Evolutionary conservation across 2,329 filamentous ascomycete genomes (phyloP), one percentile per base, ranked within the genome.

Genomic region (Elsinoe necatrix): DNA sequence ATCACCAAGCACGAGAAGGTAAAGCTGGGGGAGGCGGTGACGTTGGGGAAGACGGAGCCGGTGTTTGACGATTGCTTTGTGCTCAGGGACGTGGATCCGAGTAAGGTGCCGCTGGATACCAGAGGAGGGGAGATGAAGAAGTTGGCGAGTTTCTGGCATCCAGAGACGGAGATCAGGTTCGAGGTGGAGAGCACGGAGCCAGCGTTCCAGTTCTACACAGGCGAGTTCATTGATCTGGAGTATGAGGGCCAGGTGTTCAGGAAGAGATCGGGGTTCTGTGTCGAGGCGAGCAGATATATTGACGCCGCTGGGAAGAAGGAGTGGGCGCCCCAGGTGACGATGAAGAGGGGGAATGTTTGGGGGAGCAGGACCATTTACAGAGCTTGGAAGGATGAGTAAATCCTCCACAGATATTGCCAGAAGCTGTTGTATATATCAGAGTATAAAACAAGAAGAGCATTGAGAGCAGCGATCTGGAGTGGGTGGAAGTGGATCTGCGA

Each of bases 171-270:
- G 61, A 78, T 96, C 62, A 86, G 95, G 68, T 82, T 97, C 51
- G 88, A 96, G 71, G 86, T 95, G 4, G 77, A 83, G 66, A 93
- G 88, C 75, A 97, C 92, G 0, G 92, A 97, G 76, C 93, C 93
- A 0, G 88, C 89, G 0, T 97, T 96, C 77, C 92, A 97, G 71
- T 95, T 96, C 74, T 97, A 97, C 73, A 95, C 90, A 0, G 93
- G 92, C 62, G 85, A 87, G 67, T 85, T 84, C 67, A 90, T 95
- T 62, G 75, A 93, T 64, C 85, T 95, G 11, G 85, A 87, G 0
- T 85, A 71, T 58, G 57, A 41, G 75, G 77, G 20, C 77, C 74
- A 29, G 77, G 75, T 1, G 71, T 80, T 25, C 81, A 85, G 0
- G 83, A 79, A 0, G 67, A 81, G 3, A 80, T 89, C 50, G 82